Conservation (phyloP, 1,284 basidiomycete genomes). For the Ceratobasidium sp. region DNA sequence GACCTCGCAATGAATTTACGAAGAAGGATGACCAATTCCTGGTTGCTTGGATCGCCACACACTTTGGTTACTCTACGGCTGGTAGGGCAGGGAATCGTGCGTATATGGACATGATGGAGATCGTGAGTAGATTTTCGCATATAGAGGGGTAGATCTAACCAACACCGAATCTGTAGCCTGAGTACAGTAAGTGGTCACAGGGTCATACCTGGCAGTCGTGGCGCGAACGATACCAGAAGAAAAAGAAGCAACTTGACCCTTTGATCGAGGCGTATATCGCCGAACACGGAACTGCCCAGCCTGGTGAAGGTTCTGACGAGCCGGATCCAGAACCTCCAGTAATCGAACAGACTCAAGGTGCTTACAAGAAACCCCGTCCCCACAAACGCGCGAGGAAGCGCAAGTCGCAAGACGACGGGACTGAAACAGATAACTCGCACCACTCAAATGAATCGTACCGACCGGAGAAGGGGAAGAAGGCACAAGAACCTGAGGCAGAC, state of each 20-base stretch:
- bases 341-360: not conserved
- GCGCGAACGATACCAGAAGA: slow-evolving; percentile 39
- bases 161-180: slow-evolving; percentile 9
- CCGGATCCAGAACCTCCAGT: not conserved
- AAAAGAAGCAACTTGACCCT: slow-evolving; percentile 13
- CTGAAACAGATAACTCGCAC: not conserved
- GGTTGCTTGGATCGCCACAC: no score
- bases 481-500: not conserved
- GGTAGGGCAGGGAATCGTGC: slow-evolving; percentile 14
- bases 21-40: slow-evolving; percentile 27
- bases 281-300: not conserved
- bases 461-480: not conserved
- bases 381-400: not conserved
- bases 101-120: slow-evolving; percentile 6
- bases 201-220: slow-evolving; percentile 39
- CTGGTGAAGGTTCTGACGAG: not conserved
- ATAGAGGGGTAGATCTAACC: no score
- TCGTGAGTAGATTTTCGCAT: no score
- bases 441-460: not conserved
- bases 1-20: slow-evolving; percentile 19
- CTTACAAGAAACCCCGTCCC: slow-evolving; percentile 7
- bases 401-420: not conserved
- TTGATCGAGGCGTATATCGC: slow-evolving; percentile 6
- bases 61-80: not conserved
- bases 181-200: not conserved